Evolutionary conservation across 169 alveolate genomes (phyloP).

Genomic region (Toxoplasma gondii): DNA sequence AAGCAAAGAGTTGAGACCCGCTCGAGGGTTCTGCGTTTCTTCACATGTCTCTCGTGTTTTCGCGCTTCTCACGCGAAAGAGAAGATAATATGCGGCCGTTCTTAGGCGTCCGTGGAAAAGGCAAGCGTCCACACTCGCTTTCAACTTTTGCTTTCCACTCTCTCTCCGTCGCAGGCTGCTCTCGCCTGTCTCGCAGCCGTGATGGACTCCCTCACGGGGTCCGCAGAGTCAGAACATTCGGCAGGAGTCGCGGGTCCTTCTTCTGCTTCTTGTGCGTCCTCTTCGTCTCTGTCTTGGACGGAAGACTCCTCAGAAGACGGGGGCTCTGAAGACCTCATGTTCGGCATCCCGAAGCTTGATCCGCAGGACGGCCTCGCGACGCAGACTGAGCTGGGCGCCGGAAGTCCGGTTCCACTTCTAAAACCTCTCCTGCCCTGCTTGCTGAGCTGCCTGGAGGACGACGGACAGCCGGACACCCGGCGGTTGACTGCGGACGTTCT

Average conservation of each 20-base stretch:
- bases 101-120: too few relatives aligned
- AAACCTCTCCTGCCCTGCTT: neutral
- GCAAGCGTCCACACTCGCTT: too few relatives aligned
- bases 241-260: neutral
- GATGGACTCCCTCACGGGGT: neutral
- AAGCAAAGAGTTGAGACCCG: too few relatives aligned
- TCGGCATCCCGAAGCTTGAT: neutral
- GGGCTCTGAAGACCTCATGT: too few relatives aligned
- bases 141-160: too few relatives aligned
- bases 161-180: slow-evolving; percentile 21
- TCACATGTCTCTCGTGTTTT: too few relatives aligned
- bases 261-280: too few relatives aligned
- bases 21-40: too few relatives aligned
- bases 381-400: neutral
- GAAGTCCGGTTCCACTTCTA: neutral
- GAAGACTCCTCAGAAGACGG: too few relatives aligned
- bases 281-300: too few relatives aligned
- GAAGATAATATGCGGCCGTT: too few relatives aligned
- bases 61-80: too few relatives aligned
- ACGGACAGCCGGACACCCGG: slow-evolving; percentile 41
- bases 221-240: neutral
- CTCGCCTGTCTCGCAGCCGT: slow-evolving; percentile 12
- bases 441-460: slow-evolving; percentile 26
- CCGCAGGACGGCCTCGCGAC: neutral
- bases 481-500: neutral